phyloP scores from a whole-genome alignment of 1,139 yeast species.

The Yamadazyma trypodendri region DNA sequence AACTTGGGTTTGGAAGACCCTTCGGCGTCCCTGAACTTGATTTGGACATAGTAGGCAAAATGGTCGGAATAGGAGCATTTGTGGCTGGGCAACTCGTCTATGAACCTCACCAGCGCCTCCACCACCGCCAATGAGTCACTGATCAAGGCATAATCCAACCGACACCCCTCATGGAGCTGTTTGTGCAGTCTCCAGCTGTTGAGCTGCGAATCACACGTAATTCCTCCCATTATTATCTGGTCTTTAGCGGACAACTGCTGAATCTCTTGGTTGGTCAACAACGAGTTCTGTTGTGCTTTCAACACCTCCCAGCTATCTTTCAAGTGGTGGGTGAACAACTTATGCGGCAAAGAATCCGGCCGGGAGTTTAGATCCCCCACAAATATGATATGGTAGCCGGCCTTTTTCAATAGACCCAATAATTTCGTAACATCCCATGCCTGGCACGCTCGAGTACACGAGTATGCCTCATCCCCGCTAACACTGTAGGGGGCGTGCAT shows the following conservation, averaged over 20 bases:
- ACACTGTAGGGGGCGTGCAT: constrained; percentile 95
- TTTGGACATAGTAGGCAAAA: constrained; percentile 76
- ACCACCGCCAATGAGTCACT: constrained; percentile 56
- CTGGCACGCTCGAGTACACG: constrained; percentile 89
- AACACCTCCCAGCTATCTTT: constrained; percentile 82
- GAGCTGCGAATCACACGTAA: constrained; percentile 83
- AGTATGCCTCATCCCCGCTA: constrained; percentile 83
- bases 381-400: constrained; percentile 82
- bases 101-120: constrained; percentile 67
- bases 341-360: constrained; percentile 83
- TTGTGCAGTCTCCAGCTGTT: constrained; percentile 82
- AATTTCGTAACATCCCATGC: constrained; percentile 91
- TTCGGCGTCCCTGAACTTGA: constrained; percentile 21
- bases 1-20: too few species aligned
- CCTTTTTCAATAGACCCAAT: constrained; percentile 57
- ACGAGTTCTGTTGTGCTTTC: constrained; percentile 38
- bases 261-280: constrained; percentile 34
- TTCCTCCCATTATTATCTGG: constrained; percentile 72
- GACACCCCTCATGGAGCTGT: constrained; percentile 71
- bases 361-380: constrained; percentile 92
- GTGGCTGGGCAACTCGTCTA: constrained; percentile 60
- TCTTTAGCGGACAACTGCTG: constrained; percentile 58
- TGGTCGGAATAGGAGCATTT: constrained; percentile 85
- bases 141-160: constrained; percentile 86
- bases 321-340: constrained; percentile 65